A percentile compares a stretch with the other conserved stretches of the same genome.
Conservation (phyloP, 73 alveolate species). For the Stentor coeruleus region DNA sequence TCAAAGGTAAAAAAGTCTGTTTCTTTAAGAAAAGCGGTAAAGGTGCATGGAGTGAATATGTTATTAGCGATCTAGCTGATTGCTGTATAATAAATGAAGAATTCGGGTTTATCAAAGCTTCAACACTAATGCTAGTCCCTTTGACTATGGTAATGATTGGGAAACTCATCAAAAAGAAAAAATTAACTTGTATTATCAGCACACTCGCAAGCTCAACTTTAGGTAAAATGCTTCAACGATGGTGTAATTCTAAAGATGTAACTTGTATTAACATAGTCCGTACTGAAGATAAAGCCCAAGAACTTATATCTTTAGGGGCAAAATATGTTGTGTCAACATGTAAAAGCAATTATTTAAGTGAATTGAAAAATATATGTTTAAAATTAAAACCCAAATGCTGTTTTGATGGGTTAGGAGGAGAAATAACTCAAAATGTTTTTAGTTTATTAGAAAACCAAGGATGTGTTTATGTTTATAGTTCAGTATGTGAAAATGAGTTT, state of each 20-base stretch:
- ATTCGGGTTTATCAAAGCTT: not conserved
- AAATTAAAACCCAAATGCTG: not conserved
- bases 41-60: constrained; percentile 12
- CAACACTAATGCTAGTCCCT: not conserved
- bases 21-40: not conserved
- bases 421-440: not conserved
- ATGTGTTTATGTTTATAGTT: too few species aligned
- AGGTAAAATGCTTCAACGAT: constrained; percentile 59
- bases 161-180: not conserved
- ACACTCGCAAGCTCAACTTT: constrained; percentile 66
- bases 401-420: constrained; percentile 1
- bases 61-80: not conserved
- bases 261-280: constrained; percentile 58
- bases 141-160: not conserved
- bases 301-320: not conserved
- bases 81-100: constrained; percentile 11
- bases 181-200: constrained; percentile 29
- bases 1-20: constrained; percentile 4
- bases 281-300: constrained; percentile 18
- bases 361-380: not conserved
- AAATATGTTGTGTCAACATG: not conserved
- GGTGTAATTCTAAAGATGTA: constrained; percentile 43
- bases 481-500: not conserved
- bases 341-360: not conserved
- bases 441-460: not conserved